phyloP scores from a whole-genome alignment of 768 basidiomycete species.

The Albatrellus ellisii region DNA sequence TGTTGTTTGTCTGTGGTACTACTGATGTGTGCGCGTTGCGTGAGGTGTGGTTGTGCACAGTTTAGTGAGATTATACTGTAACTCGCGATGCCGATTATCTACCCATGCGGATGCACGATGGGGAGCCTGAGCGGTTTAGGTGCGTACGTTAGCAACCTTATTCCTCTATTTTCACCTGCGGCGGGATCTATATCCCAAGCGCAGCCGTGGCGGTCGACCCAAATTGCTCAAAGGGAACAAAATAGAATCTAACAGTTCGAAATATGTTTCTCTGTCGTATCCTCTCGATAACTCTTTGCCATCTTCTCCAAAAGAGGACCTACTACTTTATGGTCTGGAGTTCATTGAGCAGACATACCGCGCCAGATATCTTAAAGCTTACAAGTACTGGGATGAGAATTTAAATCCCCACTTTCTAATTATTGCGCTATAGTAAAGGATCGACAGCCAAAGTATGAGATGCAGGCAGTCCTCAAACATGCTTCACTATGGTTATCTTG shows the following conservation, averaged over 20 bases:
- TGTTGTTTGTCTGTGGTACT: too few relatives aligned
- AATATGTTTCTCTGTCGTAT: too few relatives aligned
- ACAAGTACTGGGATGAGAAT: conserved; percentile 25
- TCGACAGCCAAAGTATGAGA: conserved; percentile 17
- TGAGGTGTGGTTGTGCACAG: too few relatives aligned
- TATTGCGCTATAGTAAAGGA: conserved; percentile 15
- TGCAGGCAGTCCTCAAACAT: conserved; percentile 15
- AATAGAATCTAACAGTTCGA: background rate
- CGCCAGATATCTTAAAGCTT: conserved; percentile 19
- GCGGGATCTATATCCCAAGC: conserved; percentile 16
- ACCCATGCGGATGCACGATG: too few relatives aligned
- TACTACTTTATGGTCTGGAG: conserved; percentile 23
- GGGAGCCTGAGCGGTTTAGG: conserved; percentile 14
- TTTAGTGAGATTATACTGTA: too few relatives aligned
- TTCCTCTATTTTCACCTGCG: conserved; percentile 35
- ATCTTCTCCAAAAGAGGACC: conserved; percentile 4
- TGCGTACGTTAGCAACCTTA: conserved; percentile 22
- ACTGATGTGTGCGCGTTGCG: too few relatives aligned
- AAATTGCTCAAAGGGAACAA: background rate
- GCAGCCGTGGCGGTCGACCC: conserved; percentile 1
- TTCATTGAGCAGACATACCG: conserved; percentile 20
- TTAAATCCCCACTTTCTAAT: conserved; percentile 41
- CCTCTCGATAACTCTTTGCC: too few relatives aligned
- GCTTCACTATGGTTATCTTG: background rate
- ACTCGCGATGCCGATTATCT: too few relatives aligned